phyloP scores from a whole-genome alignment of 345 rosid genomes.

The Hevea brasiliensis region DNA sequence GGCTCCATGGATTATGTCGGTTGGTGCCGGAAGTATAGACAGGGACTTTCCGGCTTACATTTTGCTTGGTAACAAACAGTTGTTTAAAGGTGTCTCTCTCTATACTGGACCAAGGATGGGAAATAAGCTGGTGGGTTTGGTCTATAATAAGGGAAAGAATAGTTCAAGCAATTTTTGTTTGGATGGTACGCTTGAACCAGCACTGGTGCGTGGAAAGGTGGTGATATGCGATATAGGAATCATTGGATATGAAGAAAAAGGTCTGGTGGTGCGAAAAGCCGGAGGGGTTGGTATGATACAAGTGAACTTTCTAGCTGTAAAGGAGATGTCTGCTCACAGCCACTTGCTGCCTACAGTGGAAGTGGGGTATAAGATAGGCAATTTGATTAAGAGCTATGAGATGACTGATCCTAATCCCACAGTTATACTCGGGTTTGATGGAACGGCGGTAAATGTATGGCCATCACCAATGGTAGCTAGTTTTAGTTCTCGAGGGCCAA shows the following conservation, averaged over 20 bases:
- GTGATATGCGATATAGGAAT: slow-evolving; percentile 53
- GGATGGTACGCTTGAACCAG: slow-evolving; percentile 68
- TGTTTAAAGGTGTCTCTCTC: slow-evolving; percentile 57
- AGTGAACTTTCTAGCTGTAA: slow-evolving; percentile 42
- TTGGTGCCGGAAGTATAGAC: slow-evolving; percentile 82
- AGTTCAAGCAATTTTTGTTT: slow-evolving; percentile 53
- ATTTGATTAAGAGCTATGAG: slow-evolving; percentile 48
- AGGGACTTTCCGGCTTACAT: slow-evolving; percentile 75
- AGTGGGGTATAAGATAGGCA: slow-evolving; percentile 60
- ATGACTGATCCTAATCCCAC: slow-evolving; percentile 47
- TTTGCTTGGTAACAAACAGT: slow-evolving; percentile 44
- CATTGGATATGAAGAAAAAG: slow-evolving; percentile 46
- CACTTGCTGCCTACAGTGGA: slow-evolving; percentile 67
- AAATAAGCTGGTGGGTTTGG: slow-evolving; percentile 43
- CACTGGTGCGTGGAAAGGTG: slow-evolving; percentile 57
- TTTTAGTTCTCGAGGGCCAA: slow-evolving; percentile 85
- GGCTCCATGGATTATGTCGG: slow-evolving; percentile 93
- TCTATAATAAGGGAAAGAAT: slow-evolving; percentile 43
- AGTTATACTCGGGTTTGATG: slow-evolving; percentile 54
- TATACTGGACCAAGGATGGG: slow-evolving; percentile 69
- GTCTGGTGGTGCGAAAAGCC: slow-evolving; percentile 60
- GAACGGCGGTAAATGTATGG: slow-evolving; percentile 53
- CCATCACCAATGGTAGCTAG: slow-evolving; percentile 88
- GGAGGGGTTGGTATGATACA: slow-evolving; percentile 85
- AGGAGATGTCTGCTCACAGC: slow-evolving; percentile 65